Evolutionary conservation across 176 grass and related monocot genomes (phyloP), one percentile per base, ranked within the genome.

Genomic region (Oryza glumipatula): DNA sequence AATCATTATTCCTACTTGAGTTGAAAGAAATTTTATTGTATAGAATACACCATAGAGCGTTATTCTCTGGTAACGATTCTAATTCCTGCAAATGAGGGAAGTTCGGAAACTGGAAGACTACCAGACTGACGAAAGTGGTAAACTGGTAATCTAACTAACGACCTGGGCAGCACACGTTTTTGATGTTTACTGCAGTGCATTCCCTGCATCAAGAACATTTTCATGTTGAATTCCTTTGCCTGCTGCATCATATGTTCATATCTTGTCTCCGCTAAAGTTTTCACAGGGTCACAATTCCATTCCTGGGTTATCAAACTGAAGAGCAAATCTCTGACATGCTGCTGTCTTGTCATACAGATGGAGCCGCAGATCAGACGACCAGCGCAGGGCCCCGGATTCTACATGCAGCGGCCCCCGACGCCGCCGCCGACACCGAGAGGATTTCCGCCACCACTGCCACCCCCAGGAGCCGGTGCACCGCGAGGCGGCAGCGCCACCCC

Each of bases 291-390:
- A 70, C 38, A 9, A 22, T 67, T 6, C 16, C 49, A 26, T 19
- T 30, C 64, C 46, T 47, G 60, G 39, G 4, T 21, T 3, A 48
- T 15, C 46, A 21, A 67, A 68, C 43, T 39, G 6, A 39, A 39
- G 38, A 26, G 38, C 32, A 74, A 12, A 47, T 44, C n/a, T 47
- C 51, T 70, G 9, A 35, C 3, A 12, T 56, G 4, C 28, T 56
- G 4, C 28, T 84, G 56, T 48, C 15, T 76, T 76, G 49, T 35
- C n/a, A 14, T 67, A 14, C 65, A 85, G 88, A n/a, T 48, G 26
- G 70, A 33, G n/a, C 67, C 22, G 49, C 49, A 6, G 26, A 11
- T 28, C 14, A n/a, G 70, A 24, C 70, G 13, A 51, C 26, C 19
- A 22, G 9, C 13, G 24, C 76, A 46, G 17, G 61, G 68, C 30